phyloP scores from a whole-genome alignment of 345 rosid species.

The Cardiospermum halicacabum region DNA sequence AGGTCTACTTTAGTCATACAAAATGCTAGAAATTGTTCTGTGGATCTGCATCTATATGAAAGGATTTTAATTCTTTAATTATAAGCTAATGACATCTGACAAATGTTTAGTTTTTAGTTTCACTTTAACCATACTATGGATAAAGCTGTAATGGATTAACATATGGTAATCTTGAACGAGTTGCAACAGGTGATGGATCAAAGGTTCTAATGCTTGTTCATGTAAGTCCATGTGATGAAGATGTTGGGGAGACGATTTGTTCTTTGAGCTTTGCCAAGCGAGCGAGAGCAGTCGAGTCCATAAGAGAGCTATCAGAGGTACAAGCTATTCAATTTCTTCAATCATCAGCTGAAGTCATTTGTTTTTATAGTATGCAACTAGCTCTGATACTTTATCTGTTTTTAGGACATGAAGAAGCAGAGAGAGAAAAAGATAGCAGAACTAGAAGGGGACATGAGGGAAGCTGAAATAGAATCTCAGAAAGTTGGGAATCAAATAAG shows the following conservation, averaged over 20 bases:
- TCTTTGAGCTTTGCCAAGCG: constrained; percentile 80
- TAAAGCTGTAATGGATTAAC: not conserved
- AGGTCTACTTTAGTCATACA: constrained; percentile 9
- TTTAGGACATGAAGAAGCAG: constrained; percentile 54
- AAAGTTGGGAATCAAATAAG: constrained; percentile 36
- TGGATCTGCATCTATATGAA: not conserved
- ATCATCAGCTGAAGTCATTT: not conserved
- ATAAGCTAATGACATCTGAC: not conserved
- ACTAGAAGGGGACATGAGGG: constrained; percentile 61
- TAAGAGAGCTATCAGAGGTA: constrained; percentile 58
- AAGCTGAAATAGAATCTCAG: constrained; percentile 49
- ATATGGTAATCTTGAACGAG: not conserved
- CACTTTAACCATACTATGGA: not conserved
- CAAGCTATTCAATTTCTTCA: not conserved
- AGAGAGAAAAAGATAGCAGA: constrained; percentile 47
- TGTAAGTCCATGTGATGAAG: constrained; percentile 73
- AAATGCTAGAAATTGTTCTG: not conserved
- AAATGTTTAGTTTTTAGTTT: not conserved
- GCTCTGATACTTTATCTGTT: constrained; percentile 5
- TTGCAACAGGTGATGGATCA: constrained; percentile 54
- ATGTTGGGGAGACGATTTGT: constrained; percentile 75
- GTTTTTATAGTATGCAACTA: constrained; percentile 3
- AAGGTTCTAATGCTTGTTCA: constrained; percentile 93
- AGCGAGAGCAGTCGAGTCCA: constrained; percentile 70
- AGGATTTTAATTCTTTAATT: not conserved